Conservation (phyloP, 1,284 basidiomycete genomes). For the Cryptococcus jaspeensis region DNA sequence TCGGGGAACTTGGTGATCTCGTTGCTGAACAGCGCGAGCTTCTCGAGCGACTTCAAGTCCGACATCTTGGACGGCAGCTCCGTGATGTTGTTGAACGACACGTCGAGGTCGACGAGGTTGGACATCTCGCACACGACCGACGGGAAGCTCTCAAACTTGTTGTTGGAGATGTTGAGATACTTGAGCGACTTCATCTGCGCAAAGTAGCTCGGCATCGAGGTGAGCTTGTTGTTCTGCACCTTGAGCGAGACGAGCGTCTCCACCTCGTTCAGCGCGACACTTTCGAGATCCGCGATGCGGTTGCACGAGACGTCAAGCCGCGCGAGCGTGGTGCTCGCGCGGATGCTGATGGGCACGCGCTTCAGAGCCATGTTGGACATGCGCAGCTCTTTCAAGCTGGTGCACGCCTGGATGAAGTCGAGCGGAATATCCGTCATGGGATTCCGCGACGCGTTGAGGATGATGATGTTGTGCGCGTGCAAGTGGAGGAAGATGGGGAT, state of each 20-base stretch:
- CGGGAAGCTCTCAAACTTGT: constrained; percentile 85
- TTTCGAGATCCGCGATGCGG: constrained; percentile 83
- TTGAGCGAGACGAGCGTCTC: constrained; percentile 70
- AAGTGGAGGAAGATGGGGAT: constrained; percentile 87
- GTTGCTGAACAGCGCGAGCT: constrained; percentile 86
- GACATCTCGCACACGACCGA: constrained; percentile 71
- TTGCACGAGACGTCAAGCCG: constrained; percentile 92
- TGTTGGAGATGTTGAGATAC: constrained; percentile 93
- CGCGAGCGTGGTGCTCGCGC: constrained; percentile 70
- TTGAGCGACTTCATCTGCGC: constrained; percentile 68
- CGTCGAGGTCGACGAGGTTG: constrained; percentile 78
- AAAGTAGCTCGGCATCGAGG: constrained; percentile 82
- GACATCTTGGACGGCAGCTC: constrained; percentile 80
- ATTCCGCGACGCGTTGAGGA: constrained; percentile 87
- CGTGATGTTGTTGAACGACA: constrained; percentile 90
- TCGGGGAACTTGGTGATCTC: constrained; percentile 73
- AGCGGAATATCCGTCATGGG: constrained; percentile 95
- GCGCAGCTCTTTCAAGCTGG: constrained; percentile 76
- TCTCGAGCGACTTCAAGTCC: constrained; percentile 66
- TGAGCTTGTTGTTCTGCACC: constrained; percentile 90
- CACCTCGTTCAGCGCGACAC: constrained; percentile 77
- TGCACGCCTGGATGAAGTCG: constrained; percentile 93
- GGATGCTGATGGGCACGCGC: constrained; percentile 81
- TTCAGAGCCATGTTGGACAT: constrained; percentile 95
- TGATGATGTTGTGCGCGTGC: constrained; percentile 81